These are phyloP conservation scores for Solanum gracilifrons DNA, from an alignment of 257 asterid species.

Conservation along the genomic window DNA sequence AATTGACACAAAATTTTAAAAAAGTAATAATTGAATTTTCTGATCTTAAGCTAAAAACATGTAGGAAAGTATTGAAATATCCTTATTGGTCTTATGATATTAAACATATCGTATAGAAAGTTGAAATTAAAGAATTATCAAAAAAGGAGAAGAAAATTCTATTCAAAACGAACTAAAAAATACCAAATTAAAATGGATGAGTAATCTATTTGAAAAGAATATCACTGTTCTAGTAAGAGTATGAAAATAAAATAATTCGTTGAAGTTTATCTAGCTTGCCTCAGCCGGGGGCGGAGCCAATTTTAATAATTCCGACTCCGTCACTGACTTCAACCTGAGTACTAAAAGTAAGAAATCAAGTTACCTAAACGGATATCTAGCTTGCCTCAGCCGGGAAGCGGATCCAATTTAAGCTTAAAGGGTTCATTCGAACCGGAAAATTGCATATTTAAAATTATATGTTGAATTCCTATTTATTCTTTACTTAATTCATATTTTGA, in stretches of 20 bases:
- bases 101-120: too few relatives aligned
- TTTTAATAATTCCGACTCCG: background rate
- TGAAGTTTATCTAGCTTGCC: background rate
- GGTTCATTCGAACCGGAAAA: too few relatives aligned
- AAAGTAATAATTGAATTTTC: too few relatives aligned
- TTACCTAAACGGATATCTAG: constrained; percentile 1
- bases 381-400: background rate
- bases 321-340: background rate
- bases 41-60: too few relatives aligned
- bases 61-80: background rate
- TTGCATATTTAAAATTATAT: too few relatives aligned
- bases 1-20: background rate
- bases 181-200: background rate
- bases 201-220: background rate
- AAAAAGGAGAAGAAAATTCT: too few relatives aligned
- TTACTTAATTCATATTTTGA: too few relatives aligned
- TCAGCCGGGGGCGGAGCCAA: too few relatives aligned
- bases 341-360: background rate
- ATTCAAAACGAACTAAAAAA: background rate
- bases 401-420: too few relatives aligned
- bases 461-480: too few relatives aligned
- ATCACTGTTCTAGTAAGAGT: background rate
- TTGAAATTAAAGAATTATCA: too few relatives aligned
- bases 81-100: background rate
- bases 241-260: background rate